phyloP scores from a whole-genome alignment of 306 rosid species.

The Gleditsia sinensis region DNA sequence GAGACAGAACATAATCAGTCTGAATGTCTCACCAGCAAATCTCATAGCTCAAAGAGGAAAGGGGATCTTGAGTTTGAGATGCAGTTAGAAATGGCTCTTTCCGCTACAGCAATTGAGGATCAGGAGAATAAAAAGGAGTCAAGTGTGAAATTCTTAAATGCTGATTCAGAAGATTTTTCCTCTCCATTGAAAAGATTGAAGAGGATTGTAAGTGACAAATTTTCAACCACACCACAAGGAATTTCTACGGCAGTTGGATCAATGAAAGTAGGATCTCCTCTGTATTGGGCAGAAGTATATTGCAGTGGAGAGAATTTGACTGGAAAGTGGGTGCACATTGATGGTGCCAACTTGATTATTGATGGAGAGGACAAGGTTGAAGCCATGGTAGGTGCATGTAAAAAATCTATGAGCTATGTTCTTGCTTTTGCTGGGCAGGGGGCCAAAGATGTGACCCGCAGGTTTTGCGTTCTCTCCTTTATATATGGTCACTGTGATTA shows the following conservation, averaged over 20 bases:
- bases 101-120: constrained; percentile 58
- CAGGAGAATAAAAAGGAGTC: constrained; percentile 44
- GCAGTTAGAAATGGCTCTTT: constrained; percentile 92
- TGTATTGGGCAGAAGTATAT: constrained; percentile 94
- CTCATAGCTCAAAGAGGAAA: constrained; percentile 64
- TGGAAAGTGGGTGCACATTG: constrained; percentile 96
- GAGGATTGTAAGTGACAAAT: constrained; percentile 52
- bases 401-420: constrained; percentile 82
- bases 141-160: constrained; percentile 18
- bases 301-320: constrained; percentile 86
- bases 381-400: constrained; percentile 85
- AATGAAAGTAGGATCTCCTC: constrained; percentile 77
- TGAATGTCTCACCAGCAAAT: constrained; percentile 35
- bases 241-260: constrained; percentile 87
- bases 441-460: constrained; percentile 97
- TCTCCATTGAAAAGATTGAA: constrained; percentile 56
- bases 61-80: constrained; percentile 92
- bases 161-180: constrained; percentile 36
- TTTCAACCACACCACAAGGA: constrained; percentile 51
- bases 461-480: constrained; percentile 53
- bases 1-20: constrained; percentile 41
- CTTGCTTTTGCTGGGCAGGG: constrained; percentile 95
- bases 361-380: constrained; percentile 91
- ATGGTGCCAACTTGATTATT: constrained; percentile 77
- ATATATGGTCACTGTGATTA: constrained; percentile 11